Percentiles rank a stretch among this genome's conserved stretches.
phyloP scores from a whole-genome alignment of 2,329 filamentous ascomycete genomes.

The Trichophyton simii region DNA sequence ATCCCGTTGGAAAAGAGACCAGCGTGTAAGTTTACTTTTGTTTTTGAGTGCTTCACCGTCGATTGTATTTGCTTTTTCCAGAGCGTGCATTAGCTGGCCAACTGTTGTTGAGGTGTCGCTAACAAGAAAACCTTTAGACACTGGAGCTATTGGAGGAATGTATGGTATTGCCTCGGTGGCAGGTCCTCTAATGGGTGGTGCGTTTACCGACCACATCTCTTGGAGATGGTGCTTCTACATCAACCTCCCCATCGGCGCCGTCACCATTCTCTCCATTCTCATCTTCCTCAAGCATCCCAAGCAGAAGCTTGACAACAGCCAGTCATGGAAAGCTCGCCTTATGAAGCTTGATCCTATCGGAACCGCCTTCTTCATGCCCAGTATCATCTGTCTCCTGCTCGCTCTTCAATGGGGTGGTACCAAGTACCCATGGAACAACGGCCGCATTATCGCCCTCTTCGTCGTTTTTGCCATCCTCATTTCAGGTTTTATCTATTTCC shows the following conservation, averaged over 20 bases:
- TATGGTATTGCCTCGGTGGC: conserved; percentile 14
- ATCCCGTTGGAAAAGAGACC: conserved; percentile 12
- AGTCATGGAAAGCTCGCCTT: conserved; percentile 17
- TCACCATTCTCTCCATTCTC: conserved; percentile 19
- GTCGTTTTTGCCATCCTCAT: conserved; percentile 25
- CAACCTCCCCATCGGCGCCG: conserved; percentile 24
- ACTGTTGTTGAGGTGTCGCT: neutral
- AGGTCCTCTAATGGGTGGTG: conserved; percentile 25
- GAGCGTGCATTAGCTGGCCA: neutral
- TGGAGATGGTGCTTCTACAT: conserved; percentile 37
- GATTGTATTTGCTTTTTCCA: conserved; percentile 13
- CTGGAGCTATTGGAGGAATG: conserved; percentile 13
- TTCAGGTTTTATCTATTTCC: conserved; percentile 28
- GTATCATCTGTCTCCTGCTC: conserved; percentile 36
- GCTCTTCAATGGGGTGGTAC: conserved; percentile 38
- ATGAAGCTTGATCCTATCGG: conserved; percentile 32
- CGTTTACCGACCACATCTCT: conserved; percentile 30
- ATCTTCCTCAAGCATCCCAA: conserved; percentile 22
- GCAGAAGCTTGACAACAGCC: conserved; percentile 14
- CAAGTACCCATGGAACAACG: conserved; percentile 34
- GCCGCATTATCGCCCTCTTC: neutral
- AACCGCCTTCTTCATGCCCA: conserved; percentile 34
- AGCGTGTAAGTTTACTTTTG: conserved; percentile 17
- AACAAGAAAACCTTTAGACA: conserved; percentile 1
- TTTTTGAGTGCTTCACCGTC: conserved; percentile 14